Conservation (phyloP, 352 stramenopile genomes). For the Albugo laibachii region DNA sequence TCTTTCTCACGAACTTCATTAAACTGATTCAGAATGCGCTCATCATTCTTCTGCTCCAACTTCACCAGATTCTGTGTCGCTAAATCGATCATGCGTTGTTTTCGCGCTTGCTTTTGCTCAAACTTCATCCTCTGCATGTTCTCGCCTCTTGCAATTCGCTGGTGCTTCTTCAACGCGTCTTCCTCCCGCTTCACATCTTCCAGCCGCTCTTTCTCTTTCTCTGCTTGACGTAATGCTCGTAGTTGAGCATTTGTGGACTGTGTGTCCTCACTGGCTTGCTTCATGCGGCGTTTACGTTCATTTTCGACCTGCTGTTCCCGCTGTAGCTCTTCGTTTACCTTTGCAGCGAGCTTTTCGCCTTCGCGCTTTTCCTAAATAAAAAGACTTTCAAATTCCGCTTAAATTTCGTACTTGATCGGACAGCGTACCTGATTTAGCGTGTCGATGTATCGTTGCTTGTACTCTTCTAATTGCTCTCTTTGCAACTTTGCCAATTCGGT, state of each 20-base stretch:
- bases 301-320: slow-evolving; percentile 33
- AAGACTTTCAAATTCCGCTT: slow-evolving; percentile 1
- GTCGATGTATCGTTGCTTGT: slow-evolving; percentile 63
- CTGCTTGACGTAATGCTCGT: slow-evolving; percentile 26
- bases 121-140: slow-evolving; percentile 36
- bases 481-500: slow-evolving; percentile 32
- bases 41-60: slow-evolving; percentile 36
- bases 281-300: slow-evolving; percentile 16
- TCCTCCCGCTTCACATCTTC: slow-evolving; percentile 56
- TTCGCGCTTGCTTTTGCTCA: slow-evolving; percentile 28
- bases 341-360: slow-evolving; percentile 34
- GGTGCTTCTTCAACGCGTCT: slow-evolving; percentile 45
- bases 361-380: slow-evolving; percentile 37
- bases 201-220: slow-evolving; percentile 31
- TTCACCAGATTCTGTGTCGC: slow-evolving; percentile 50
- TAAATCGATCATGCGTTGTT: slow-evolving; percentile 73
- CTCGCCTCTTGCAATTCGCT: slow-evolving; percentile 37
- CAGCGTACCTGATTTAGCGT: slow-evolving; percentile 29
- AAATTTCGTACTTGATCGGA: neutral
- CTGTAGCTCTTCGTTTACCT: slow-evolving; percentile 32
- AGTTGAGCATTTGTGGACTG: slow-evolving; percentile 43
- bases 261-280: slow-evolving; percentile 38
- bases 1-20: slow-evolving; percentile 53
- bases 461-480: slow-evolving; percentile 64
- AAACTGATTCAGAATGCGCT: slow-evolving; percentile 37